Evolutionary conservation across 202 grass and related monocot species (phyloP), one percentile per base, ranked within the genome.

Genomic region (Carex arenaria): DNA sequence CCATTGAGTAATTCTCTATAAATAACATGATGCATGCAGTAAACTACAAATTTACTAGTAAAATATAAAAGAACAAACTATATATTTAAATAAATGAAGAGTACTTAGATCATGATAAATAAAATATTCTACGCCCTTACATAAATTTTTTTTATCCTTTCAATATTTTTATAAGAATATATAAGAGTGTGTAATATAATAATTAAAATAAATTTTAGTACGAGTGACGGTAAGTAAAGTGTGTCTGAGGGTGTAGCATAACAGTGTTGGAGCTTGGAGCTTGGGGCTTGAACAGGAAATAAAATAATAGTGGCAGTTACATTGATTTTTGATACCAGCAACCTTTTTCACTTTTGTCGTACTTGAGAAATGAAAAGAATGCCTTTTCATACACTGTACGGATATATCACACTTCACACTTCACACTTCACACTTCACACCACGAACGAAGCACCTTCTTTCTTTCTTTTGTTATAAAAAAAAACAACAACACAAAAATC

Each of bases 291-390:
- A 62, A 56, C 64, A 51, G 52, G 73, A 77, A 77, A 77, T 77
- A 77, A 77, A 59, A 53, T 77, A 77, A 77, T 77, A 77, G 52
- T 14, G 73, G 73, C 73, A 77, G 73, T 77, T 77, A 77, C 73
- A 59, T 77, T 59, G 73, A 77, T 77, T 77, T 77, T 59, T 34
- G 49, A 18, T 47, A 80, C 47, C 72, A 70, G 51, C 53, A 64
- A 56, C 34, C 56, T 47, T 54, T 86, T 83, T 87, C 87, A 90
- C 78, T 88, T 85, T 71, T 15, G 78, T 88, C 38, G 18, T 15
- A 5, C 3, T 49, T 49, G n/a, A 72, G n/a, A 72, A 72, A 72
- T 49, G 68, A 20, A n/a, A 49, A 6, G 10, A 7, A 26, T 12
- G 40, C 42, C 19, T 72, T 47, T 72, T 72, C 67, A 43, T 36